Evolutionary conservation across 345 rosid species (phyloP), one percentile per base, ranked within the genome.

Genomic region (Abelmoschus esculentus): DNA sequence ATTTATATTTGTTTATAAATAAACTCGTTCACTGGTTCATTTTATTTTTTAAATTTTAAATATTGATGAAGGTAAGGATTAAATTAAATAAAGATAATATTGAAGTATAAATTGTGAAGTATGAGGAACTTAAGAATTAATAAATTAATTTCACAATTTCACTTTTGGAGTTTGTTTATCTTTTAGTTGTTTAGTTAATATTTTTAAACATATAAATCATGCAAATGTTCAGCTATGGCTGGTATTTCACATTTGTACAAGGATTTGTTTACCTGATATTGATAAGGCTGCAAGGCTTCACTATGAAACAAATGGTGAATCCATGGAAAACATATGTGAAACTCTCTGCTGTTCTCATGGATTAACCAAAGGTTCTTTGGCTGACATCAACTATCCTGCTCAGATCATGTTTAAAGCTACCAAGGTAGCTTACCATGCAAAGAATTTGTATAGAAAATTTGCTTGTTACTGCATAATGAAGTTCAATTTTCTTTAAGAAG

Each of bases 331-430:
- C 99, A 50, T 95, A 95, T 77, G 89, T 85, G 57, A 95, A 91
- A 73, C 96, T 95, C 69, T 91, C 98, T 72, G 98, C 98, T 14
- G 98, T 91, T 72, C 86, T 95, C 96, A 90, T 78, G 99, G 98
- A 14, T 78, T 95, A 66, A 95, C 98, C 52, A 95, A 95, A 74
- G 96, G 99, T 14, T 95, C 99, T 29, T 75, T 95, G 78, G 99
- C 99, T 72, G 91, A 83, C 66, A 96, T 95, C 28, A 95, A 95
- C 74, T 95, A 95, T 73, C 99, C 99, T 34, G 99, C 99, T 15
- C 99, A 95, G 74, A 86, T 95, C 75, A 95, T 95, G 97, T 91
- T 95, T 78, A 95, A 95, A 77, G 91, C 99, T 82, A 95, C 99
- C 66, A 91, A 95, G 96, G 99, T 89, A 77, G 61, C 18, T 1